Evolutionary conservation across 73 alveolate species (phyloP), one percentile per base, ranked within the genome.

Genomic region (Breviolum minutum): DNA sequence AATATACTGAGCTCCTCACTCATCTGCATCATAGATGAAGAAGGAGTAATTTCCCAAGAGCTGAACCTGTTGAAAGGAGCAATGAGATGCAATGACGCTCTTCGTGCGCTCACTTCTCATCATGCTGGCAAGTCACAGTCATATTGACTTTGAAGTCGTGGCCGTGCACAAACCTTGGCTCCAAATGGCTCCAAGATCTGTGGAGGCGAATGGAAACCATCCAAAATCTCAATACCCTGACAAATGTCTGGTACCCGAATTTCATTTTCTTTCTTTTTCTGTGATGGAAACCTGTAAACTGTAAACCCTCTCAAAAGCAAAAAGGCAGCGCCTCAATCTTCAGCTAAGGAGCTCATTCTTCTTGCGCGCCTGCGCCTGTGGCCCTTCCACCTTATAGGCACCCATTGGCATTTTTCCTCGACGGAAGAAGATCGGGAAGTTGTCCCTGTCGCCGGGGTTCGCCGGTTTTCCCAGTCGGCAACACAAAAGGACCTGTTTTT

Each of bases 371-470:
- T 92, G 98, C 61, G 98, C 98, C 80, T 92, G 98, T 22, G 98
- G 98, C 27, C 98, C 98, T 66, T 92, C 91, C 27, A 92, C 98
- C 98, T 92, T 92, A 63, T 92, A 92, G 77, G 98, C 98, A 61
- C 98, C 98, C 98, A 92, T 92, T 17, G 98, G 98, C 98, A 92
- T 92, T 90, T 81, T 81, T 29, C 94, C 87, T 29, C 95, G 91
- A 1, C 99, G 87, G 99, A 95, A 95, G 99, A 95, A 95, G 95
- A 95, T 95, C 66, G 99, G 99, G 95, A 95, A 84, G 99, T 84
- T 83, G 95, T 95, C 99, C 95, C 27, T 16, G 85, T 9, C 85
- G 54, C 40, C 71, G 20, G 40, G 48, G 48, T 40, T 48, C 10
- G 20, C 54, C 54, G 54, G 5, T 40, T 0, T 40, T 40, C 54